Conservation (phyloP, 192 early-diverging fungal genomes). For the Coemansia sp. region DNA sequence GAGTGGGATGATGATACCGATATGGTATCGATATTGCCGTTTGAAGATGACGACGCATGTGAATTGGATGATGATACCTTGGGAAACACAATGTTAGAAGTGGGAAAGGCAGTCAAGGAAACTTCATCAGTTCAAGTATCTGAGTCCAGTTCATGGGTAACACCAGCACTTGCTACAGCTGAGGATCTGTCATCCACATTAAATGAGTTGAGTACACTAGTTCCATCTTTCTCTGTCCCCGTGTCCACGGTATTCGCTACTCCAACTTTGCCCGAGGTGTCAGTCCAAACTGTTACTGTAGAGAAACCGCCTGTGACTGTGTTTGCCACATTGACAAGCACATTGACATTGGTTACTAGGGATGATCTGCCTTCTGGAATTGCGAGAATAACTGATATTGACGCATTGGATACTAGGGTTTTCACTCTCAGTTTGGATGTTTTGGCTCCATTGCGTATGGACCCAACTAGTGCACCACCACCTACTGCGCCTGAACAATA, state of each 20-base stretch:
- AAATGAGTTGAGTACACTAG: not conserved
- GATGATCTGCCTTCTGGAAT: not conserved
- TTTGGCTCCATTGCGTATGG: not conserved
- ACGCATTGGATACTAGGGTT: not conserved
- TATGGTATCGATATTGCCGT: not conserved
- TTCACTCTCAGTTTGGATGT: not conserved
- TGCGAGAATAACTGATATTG: not conserved
- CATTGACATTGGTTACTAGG: not conserved
- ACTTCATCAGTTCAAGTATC: not conserved
- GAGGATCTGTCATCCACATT: not conserved
- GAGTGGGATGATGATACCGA: not conserved
- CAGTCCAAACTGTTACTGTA: not conserved
- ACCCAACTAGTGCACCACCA: not conserved
- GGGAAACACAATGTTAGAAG: not conserved
- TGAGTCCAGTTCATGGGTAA: not conserved
- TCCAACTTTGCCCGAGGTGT: not conserved
- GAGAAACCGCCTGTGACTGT: constrained; percentile 1
- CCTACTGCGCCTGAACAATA: not conserved
- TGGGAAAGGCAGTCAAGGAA: constrained; percentile 3
- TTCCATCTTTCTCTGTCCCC: no score
- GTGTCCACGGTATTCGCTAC: not conserved
- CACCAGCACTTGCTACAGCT: not conserved
- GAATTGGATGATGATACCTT: not conserved
- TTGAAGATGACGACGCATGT: not conserved
- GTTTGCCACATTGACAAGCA: not conserved